Evolutionary conservation across 768 basidiomycete species (phyloP), one percentile per base, ranked within the genome.

Genomic region (Sporobolomyces roseus): DNA sequence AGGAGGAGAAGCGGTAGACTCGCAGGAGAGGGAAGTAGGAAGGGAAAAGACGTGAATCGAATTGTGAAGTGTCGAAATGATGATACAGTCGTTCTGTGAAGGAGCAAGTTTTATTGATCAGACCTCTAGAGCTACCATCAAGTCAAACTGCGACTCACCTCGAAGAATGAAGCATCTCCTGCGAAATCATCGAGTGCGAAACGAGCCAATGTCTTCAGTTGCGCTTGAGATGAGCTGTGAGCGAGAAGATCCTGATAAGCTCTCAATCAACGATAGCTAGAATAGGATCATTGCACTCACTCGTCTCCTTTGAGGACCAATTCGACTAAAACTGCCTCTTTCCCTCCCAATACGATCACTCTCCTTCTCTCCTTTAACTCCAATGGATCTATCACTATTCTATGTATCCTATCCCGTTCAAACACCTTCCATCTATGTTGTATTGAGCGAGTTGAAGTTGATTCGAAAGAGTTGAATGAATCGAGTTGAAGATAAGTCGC

Each of bases 21-120:
- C 38, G 17, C 38, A 41, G 38, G 17, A 9, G 38, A 17, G 17
- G 38, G 38, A 41, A n/a, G n/a, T n/a, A n/a, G 7, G 25, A 33
- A 63, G 49, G 6, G 38, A 27, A 27, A 58, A 63, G 14, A 63
- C 50, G 55, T 33, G 36, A 12, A 63, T 30, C 19, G 61, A 46
- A 55, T 58, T 59, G 67, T 68, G 67, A 4, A 68, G 27, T 25
- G 67, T 68, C 29, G 67, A 51, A 33, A 68, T 45, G 3, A 68
- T 21, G 25, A 68, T 7, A 4, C 4, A 23, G 16, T 63, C 49
- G 48, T 58, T 25, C 67, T 68, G 38, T 41, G 10, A 17, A 41
- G 38, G 9, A 17, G n/a, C n/a, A 41, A 41, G 17, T 41, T 17
- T 9, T 9, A 9, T 9, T 41, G 38, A 9, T 17, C 9, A 41